Evolutionary conservation across 164 flowering plant genomes (phyloP), one percentile per base, ranked within the genome.

Genomic region (Umbellularia californica): DNA sequence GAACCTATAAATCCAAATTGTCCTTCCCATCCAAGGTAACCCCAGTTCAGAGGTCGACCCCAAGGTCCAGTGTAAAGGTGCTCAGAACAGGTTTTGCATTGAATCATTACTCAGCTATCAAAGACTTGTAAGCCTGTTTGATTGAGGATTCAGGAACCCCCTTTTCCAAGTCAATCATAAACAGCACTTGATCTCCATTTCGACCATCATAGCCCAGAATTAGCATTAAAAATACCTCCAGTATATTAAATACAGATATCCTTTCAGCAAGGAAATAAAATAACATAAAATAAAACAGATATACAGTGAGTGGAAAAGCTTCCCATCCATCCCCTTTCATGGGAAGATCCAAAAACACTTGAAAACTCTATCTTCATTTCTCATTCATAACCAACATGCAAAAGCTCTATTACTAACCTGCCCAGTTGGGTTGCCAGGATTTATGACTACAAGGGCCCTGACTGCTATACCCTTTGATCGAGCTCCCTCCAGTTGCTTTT

Each of bases 341-440:
- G 60, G 60, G 20, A 55, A 55, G 5, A 17, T 55, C 60, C 60
- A 55, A 55, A 55, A 55, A 20, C 20, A 55, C 20, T 12, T 1
- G 13, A 14, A 5, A 55, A 20, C 20, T 15, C n/a, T 14, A 17
- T 55, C 47, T 13, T 55, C 60, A 55, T 15, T 20, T 15, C n/a
- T 55, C 20, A 22, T 22, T 9, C 25, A 22, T 24, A 64, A 22
- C 25, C 25, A 64, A 22, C 28, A 64, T 64, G 67, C 28, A 22
- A 20, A 3, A 41, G 50, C 17, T 70, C 19, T 35, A 58, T 22
- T 47, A 22, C 69, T 80, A 70, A 96, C 99, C 97, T 96, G 99
- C 58, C 99, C 99, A 0, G 99, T 96, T 52, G 99, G 99, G 78
- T 96, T 96, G 71, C 99, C 99, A 10, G 99, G 99, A 78, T 96